These are phyloP conservation scores for Selaginella moellendorffii DNA, from an alignment of 75 land plant genomes.

Conservation along the genomic window DNA sequence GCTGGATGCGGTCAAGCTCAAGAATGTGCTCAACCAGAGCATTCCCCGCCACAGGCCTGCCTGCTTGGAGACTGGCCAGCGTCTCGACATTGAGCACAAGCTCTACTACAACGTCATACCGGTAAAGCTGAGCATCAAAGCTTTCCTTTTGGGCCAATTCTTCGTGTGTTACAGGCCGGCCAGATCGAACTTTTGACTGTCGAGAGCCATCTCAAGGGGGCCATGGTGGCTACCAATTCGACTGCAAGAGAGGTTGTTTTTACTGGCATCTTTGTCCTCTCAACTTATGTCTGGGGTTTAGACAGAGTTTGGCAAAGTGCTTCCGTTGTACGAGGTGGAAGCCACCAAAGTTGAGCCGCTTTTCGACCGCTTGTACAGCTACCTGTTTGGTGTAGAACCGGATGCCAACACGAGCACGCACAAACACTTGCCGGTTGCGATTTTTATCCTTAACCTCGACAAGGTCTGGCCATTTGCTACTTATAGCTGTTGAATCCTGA, in stretches of 20 bases:
- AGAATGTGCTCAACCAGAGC: slow-evolving; percentile 42
- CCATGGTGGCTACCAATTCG: slow-evolving; percentile 61
- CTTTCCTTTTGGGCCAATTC: neutral
- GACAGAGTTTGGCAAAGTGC: slow-evolving; percentile 76
- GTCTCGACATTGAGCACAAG: slow-evolving; percentile 87
- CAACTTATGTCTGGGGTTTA: slow-evolving; percentile 14
- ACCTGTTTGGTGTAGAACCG: slow-evolving; percentile 57
- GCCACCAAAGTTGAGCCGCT: slow-evolving; percentile 63
- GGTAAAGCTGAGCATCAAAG: slow-evolving; percentile 19
- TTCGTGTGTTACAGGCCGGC: slow-evolving; percentile 44
- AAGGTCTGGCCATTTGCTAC: slow-evolving; percentile 43
- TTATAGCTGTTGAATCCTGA: too few species aligned
- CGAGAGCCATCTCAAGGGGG: slow-evolving; percentile 53
- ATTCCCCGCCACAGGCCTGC: slow-evolving; percentile 77
- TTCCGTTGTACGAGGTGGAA: slow-evolving; percentile 80
- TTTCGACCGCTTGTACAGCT: slow-evolving; percentile 63
- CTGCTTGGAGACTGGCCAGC: slow-evolving; percentile 75
- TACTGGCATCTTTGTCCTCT: neutral
- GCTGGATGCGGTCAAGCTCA: slow-evolving; percentile 50
- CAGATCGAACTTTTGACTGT: slow-evolving; percentile 66
- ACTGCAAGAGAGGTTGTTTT: slow-evolving; percentile 60
- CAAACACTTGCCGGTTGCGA: slow-evolving; percentile 57
- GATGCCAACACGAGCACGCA: slow-evolving; percentile 38
- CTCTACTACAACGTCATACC: slow-evolving; percentile 64
- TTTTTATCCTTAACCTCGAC: slow-evolving; percentile 84